A percentile compares a stretch with the other conserved stretches of the same genome.
Conservation (phyloP, 441 rosid species). For the Populus hybrid region DNA sequence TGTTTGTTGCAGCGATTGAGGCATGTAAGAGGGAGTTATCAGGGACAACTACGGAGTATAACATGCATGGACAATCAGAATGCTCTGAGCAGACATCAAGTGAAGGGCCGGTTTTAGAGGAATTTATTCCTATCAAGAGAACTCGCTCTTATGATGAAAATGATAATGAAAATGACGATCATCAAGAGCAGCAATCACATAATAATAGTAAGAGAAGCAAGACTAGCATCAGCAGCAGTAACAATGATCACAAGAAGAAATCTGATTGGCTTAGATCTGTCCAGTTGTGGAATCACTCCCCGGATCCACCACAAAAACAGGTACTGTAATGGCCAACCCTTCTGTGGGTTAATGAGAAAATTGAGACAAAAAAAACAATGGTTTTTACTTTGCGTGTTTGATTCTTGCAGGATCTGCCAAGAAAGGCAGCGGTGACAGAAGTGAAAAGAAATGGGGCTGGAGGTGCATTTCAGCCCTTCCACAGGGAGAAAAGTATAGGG, state of each 20-base stretch:
- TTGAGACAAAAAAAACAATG: neutral
- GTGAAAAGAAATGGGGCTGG: too few relatives aligned
- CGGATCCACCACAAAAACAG: slow-evolving; percentile 45
- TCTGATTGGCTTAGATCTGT: slow-evolving; percentile 99
- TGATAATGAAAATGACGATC: slow-evolving; percentile 5
- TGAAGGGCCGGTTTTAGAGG: slow-evolving; percentile 63
- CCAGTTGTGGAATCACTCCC: slow-evolving; percentile 78
- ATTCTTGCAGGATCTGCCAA: too few relatives aligned
- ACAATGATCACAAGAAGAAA: slow-evolving; percentile 44
- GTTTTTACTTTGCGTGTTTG: too few relatives aligned
- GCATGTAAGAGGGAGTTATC: slow-evolving; percentile 68
- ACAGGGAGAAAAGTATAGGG: slow-evolving; percentile 36
- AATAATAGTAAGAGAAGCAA: slow-evolving; percentile 11
- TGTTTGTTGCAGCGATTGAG: slow-evolving; percentile 57
- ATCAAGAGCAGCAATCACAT: slow-evolving; percentile 38
- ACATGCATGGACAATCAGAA: slow-evolving; percentile 54
- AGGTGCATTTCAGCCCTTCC: slow-evolving; percentile 50
- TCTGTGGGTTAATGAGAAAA: too few relatives aligned
- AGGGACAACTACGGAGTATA: slow-evolving; percentile 50
- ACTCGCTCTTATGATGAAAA: slow-evolving; percentile 27
- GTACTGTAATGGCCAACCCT: slow-evolving; percentile 15
- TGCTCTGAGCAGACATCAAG: slow-evolving; percentile 82
- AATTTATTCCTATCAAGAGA: slow-evolving; percentile 77
- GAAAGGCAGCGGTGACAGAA: too few relatives aligned
- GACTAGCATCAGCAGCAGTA: neutral